Base-by-base conservation (phyloP, 2,329 filamentous ascomycete genomes). In the Annulohypoxylon truncatum region DNA sequence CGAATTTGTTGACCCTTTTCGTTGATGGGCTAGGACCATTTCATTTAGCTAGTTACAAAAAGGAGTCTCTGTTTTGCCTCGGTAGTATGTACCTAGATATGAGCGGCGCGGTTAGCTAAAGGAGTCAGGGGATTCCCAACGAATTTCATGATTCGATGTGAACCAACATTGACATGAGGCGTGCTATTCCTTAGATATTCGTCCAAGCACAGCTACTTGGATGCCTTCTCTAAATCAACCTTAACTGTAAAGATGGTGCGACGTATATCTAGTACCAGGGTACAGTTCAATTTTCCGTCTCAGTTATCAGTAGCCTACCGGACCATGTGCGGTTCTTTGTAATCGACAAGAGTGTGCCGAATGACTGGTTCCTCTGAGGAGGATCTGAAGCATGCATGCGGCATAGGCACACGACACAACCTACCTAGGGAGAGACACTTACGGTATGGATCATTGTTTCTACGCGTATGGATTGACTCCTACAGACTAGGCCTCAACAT, bases 371-470 rank as follows among this genome's bases (percentile, higher is more conserved):
- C 38, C 35, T 20, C 42, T 44, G 29, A 28, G 59, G 29, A 67
- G 61, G 67, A 68, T 66, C 46, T 63, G 48, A 65, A 54, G 62
- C 51, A 56, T 57, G 51, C 48, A 62, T 70, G 65, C 50, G 58
- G 65, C 61, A 68, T 59, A 64, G 62, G 51, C n/a, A 46, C 18
- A 61, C 28, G 28, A 46, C 47, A 61, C 52, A 33, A 51, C 18
- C 38, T 15, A 51, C 18, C 38, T 15, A 20, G 24, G 28, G 46
- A 57, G 29, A 53, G 15, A 56, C 10, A 58, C 28, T 15, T 58
- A 48, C 44, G 40, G 44, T 50, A 58, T 53, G 40, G 28, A 54
- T 64, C 42, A 42, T 52, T 33, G 13, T 50, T 35, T 58, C 29
- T 44, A 56, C 31, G 26, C 35, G 47, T 65, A 53, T 58, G 62